These are phyloP conservation scores for Cardamine occulta DNA, from an alignment of 345 rosid species.

Conservation along the genomic window DNA sequence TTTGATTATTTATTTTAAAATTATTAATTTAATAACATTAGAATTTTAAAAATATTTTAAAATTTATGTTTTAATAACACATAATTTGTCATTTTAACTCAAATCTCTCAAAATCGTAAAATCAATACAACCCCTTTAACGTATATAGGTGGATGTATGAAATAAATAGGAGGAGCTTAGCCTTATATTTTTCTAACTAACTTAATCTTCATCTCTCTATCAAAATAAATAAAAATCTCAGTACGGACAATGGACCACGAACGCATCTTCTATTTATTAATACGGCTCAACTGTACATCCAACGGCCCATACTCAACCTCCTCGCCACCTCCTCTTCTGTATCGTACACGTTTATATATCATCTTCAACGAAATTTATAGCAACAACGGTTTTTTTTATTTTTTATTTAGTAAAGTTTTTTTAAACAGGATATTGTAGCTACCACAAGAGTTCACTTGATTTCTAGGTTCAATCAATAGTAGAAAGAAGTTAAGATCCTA, in stretches of 20 bases:
- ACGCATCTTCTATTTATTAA: conserved; percentile 19
- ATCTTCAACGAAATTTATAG: conserved; percentile 23
- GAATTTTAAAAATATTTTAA: too few relatives aligned
- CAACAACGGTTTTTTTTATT: neutral
- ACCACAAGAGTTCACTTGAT: conserved; percentile 10
- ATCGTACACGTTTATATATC: conserved; percentile 30
- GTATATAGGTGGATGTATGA: conserved; percentile 17
- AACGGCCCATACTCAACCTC: conserved; percentile 28
- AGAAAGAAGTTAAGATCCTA: conserved; percentile 13
- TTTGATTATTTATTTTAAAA: too few relatives aligned
- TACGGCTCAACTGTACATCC: conserved; percentile 37
- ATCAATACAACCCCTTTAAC: too few relatives aligned
- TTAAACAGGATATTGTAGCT: neutral
- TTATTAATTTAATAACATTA: too few relatives aligned
- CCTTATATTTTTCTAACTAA: conserved; percentile 32
- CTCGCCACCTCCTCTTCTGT: conserved; percentile 3
- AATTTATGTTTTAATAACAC: too few relatives aligned
- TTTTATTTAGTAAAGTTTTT: neutral
- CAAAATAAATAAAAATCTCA: conserved; percentile 33
- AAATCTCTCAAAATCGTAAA: too few relatives aligned
- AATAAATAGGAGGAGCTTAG: conserved; percentile 22
- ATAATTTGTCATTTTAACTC: too few relatives aligned
- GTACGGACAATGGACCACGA: conserved; percentile 37
- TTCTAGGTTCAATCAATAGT: conserved; percentile 22
- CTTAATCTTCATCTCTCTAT: conserved; percentile 35